Evolutionary conservation across 495 filamentous ascomycete species (phyloP).

Genomic region (Elaphomyces granulatus): DNA sequence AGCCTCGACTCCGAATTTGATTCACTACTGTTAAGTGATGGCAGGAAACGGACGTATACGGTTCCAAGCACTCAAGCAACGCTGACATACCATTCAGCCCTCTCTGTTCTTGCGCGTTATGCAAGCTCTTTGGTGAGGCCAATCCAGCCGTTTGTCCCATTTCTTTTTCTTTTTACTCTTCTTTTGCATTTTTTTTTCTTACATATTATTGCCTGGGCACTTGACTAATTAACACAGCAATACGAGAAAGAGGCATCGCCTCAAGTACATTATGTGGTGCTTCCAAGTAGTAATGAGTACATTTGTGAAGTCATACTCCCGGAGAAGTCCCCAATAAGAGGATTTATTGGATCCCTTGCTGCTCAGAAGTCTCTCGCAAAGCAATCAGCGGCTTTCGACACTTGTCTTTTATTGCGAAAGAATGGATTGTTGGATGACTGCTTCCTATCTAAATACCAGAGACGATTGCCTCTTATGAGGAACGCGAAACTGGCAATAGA

Average conservation of each 20-base stretch:
- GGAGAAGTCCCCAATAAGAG: conserved; percentile 54
- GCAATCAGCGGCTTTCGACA: conserved; percentile 77
- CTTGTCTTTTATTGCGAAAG: conserved; percentile 56
- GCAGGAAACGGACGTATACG: conserved; percentile 39
- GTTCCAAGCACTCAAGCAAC: conserved; percentile 61
- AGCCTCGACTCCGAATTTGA: conserved; percentile 46
- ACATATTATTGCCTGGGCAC: conserved; percentile 3
- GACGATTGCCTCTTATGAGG: conserved; percentile 65
- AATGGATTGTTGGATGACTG: conserved; percentile 55
- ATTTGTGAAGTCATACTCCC: conserved; percentile 75
- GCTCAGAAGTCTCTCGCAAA: conserved; percentile 66
- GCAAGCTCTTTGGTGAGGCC: conserved; percentile 38
- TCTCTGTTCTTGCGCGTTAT: conserved; percentile 51
- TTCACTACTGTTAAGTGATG: conserved; percentile 39
- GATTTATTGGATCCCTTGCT: conserved; percentile 44
- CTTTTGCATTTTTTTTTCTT: conserved; percentile 2
- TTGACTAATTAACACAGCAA: too few relatives aligned
- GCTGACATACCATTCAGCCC: conserved; percentile 61
- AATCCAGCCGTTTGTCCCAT: neutral
- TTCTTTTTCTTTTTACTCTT: neutral
- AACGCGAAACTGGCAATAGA: conserved; percentile 81
- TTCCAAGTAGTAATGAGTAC: conserved; percentile 42
- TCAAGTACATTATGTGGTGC: conserved; percentile 50
- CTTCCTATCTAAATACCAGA: conserved; percentile 58
- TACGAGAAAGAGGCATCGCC: conserved; percentile 39